Conservation (phyloP, 2,329 filamentous ascomycete species). For the Chaetomiaceae sp. region DNA sequence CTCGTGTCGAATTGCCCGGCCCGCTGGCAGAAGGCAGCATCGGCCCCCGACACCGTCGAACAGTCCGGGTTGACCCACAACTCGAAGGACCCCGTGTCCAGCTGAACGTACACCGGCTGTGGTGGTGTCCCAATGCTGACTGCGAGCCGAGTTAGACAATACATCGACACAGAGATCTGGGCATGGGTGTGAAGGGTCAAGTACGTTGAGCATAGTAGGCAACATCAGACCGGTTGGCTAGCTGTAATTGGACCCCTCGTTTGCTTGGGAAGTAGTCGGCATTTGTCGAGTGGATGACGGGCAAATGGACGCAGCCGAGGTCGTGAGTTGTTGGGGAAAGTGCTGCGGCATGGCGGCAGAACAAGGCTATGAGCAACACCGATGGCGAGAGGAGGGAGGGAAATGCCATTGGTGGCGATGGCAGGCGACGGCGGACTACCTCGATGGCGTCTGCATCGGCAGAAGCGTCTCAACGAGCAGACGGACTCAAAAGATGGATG, state of each 20-base stretch:
- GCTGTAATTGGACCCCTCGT: slow-evolving; percentile 38
- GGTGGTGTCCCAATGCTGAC: slow-evolving; percentile 49
- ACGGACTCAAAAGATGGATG: background rate
- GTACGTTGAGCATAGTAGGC: slow-evolving; percentile 47
- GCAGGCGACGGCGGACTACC: slow-evolving; percentile 11
- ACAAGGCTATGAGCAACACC: slow-evolving; percentile 21
- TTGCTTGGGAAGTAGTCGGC: slow-evolving; percentile 34
- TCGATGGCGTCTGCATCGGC: slow-evolving; percentile 14
- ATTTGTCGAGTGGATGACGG: slow-evolving; percentile 40
- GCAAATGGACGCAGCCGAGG: slow-evolving; percentile 34
- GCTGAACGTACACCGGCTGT: slow-evolving; percentile 47
- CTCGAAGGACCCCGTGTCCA: slow-evolving; percentile 56
- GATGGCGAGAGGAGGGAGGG: slow-evolving; percentile 17
- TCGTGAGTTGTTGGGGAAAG: slow-evolving; percentile 18
- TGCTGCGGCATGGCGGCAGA: slow-evolving; percentile 11
- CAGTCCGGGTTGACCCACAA: slow-evolving; percentile 58
- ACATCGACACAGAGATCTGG: background rate
- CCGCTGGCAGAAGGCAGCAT: slow-evolving; percentile 40
- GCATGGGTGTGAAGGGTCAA: slow-evolving; percentile 15
- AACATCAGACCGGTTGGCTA: slow-evolving; percentile 47
- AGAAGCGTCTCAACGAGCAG: background rate
- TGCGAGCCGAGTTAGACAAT: slow-evolving; percentile 22
- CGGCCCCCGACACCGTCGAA: slow-evolving; percentile 37
- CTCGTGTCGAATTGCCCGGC: slow-evolving; percentile 40
- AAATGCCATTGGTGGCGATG: slow-evolving; percentile 28